Evolutionary conservation across 805 yeast genomes (phyloP), one percentile per base, ranked within the genome.

Genomic region (Kuraishia floccosa): DNA sequence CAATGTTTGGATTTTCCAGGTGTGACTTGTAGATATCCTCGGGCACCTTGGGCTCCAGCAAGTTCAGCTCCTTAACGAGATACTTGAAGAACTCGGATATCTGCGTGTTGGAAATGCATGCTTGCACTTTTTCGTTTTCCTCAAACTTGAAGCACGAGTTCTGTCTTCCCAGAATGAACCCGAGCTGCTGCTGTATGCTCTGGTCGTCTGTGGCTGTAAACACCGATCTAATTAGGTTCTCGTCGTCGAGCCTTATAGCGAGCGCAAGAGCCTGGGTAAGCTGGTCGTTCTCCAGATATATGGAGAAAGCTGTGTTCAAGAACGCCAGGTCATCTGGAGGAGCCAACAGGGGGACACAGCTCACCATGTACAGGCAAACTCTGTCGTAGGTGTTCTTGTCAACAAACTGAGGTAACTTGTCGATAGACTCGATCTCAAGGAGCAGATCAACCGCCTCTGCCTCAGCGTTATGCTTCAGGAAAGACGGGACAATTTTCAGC

Each of bases 401-500:
- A 32, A 87, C 93, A 50, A 71, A 84, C 41, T 77, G 74, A 6
- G 91, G 78, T 40, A 91, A 63, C 49, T 76, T 73, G 45, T 83
- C 94, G 42, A 91, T 80, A 33, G 75, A 64, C 56, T 91, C 98
- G 34, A 91, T 73, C 56, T 91, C 98, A 36, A 86, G 64, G 39
- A 91, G 65, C 42, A 91, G 62, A 57, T 91, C 99, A 17, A 91
- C 94, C 2, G 98, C 98, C 50, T 91, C 99, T 14, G 96, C 95
- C 57, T 91, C 98, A 25, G 96, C 97, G 50, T 91, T 89, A 58
- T 89, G 96, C 49, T 83, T 76, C 42, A 91, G 66, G 60, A 91
- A 89, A 47, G 76, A 81, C 24, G 95, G 96, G 24, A 83, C 87
- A 43, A 91, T 76, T 42, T 77, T 71, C 43, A 82, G 57, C 5